phyloP scores from a whole-genome alignment of 495 filamentous ascomycete species.

The Saxophila tyrrhenica region DNA sequence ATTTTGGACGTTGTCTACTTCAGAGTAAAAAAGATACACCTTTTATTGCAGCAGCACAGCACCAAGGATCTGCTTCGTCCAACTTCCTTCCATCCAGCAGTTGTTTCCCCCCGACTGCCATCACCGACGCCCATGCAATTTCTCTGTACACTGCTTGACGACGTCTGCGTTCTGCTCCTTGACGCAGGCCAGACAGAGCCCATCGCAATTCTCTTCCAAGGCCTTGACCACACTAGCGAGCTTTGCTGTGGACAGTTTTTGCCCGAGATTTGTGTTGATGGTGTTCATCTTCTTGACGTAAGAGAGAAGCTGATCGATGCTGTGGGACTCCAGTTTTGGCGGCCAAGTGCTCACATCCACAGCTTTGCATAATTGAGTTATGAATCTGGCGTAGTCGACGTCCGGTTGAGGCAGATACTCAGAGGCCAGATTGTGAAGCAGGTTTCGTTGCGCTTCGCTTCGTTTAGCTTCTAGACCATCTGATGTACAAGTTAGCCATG shows the following conservation, averaged over 20 bases:
- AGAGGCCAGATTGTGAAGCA: too few species aligned
- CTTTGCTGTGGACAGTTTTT: neutral
- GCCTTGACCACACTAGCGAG: neutral
- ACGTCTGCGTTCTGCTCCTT: neutral
- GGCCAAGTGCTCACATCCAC: neutral
- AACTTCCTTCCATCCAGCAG: too few species aligned
- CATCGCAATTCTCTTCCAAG: neutral
- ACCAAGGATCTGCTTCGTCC: too few species aligned
- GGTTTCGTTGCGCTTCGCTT: neutral
- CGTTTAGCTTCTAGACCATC: conserved; percentile 1
- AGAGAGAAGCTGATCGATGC: neutral
- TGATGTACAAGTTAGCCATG: neutral
- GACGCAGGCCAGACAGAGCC: conserved; percentile 1
- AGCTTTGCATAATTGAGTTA: neutral
- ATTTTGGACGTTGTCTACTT: too few species aligned
- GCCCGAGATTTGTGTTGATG: too few species aligned
- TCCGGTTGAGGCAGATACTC: neutral
- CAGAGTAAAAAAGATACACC: too few species aligned
- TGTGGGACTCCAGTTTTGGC: neutral
- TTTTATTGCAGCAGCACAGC: too few species aligned
- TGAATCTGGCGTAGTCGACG: neutral
- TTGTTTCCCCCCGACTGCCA: neutral
- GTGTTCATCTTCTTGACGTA: neutral
- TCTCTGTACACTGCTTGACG: neutral
- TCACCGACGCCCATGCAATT: neutral